Evolutionary conservation across 2,329 filamentous ascomycete genomes (phyloP).

Genomic region (Fonsecaea multimorphosa): DNA sequence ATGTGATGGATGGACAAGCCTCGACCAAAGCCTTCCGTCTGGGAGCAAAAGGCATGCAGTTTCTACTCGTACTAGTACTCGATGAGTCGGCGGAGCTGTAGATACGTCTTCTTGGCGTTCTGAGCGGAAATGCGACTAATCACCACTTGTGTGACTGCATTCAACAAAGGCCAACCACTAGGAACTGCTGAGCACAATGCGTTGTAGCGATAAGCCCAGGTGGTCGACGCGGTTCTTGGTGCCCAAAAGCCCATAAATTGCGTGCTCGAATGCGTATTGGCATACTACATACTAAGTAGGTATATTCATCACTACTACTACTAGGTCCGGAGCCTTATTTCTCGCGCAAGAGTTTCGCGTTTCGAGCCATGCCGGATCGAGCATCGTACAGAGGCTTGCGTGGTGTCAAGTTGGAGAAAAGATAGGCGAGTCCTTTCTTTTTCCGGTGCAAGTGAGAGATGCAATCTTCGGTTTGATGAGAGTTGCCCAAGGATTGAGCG

Average conservation of each 20-base stretch:
- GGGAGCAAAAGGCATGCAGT: too few species aligned
- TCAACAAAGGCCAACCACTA: background rate
- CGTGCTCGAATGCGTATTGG: constrained; percentile 8
- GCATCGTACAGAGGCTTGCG: constrained; percentile 15
- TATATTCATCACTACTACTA: background rate
- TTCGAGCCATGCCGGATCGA: constrained; percentile 25
- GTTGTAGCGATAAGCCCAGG: background rate
- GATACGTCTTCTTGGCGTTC: too few species aligned
- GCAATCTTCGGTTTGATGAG: background rate
- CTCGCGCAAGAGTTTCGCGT: constrained; percentile 25
- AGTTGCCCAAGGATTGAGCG: background rate
- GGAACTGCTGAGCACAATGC: background rate
- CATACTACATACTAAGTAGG: too few species aligned
- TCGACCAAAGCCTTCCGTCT: background rate
- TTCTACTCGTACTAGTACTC: too few species aligned
- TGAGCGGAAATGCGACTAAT: too few species aligned
- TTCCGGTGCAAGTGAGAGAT: background rate
- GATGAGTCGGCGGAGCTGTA: too few species aligned
- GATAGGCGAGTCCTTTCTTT: constrained; percentile 12
- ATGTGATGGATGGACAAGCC: constrained; percentile 9
- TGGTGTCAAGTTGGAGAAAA: constrained; percentile 7
- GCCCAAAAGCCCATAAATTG: constrained; percentile 8
- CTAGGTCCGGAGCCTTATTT: constrained; percentile 1
- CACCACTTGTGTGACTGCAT: background rate
- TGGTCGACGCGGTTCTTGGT: background rate